Base-by-base conservation (phyloP, 1,284 basidiomycete genomes). In the Moesziomyces antarcticus region DNA sequence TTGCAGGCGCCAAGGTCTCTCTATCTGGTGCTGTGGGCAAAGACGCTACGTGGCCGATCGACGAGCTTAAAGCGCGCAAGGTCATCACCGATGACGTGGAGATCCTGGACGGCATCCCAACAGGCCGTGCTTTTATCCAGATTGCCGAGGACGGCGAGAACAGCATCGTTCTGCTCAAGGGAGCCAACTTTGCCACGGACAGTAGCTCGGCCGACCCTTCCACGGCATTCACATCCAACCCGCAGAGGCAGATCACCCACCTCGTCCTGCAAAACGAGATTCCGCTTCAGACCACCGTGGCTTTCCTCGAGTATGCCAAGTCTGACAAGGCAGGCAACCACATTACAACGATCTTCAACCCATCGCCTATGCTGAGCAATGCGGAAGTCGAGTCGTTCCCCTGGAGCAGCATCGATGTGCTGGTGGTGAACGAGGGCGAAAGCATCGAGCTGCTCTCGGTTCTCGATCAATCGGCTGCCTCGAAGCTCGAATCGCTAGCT, bases 201-300 rank as follows among this genome's bases (percentile, higher is more conserved):
- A 53, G 45, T 24, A 54, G 48, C 30, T 60, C 70, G 13, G 51
- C 57, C 2, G 71, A 78, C 44, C 73, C 77, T n/a, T 41, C 25
- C 10, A 42, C 44, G 16, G 52, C 70, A 3, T 77, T 50, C 58
- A 24, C 44, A 27, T 22, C 40, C n/a, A 44, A 53, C 22, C 14
- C 22, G 41, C 42, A 47, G n/a, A 27, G 64, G 18, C 42, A 25
- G n/a, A 59, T 69, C 16, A 85, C 86, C 18, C 86, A 88, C 70
- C 80, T 88, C 6, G 81, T 88, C n/a, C 79, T 88, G 1, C 88
- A 88, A 65, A 89, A 89, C 75, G 88, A 89, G 79, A 88, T 89
- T 52, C 87, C 87, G 0, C 82, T 88, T 14, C 51, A 71, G 1
- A 84, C 85, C 7, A 88, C 88, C 6, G 58, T 83, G 16, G 74